A percentile compares a stretch with the other conserved stretches of the same genome.
Evolutionary conservation across 768 basidiomycete species (phyloP).

Genomic region (Termitomyces sp.): DNA sequence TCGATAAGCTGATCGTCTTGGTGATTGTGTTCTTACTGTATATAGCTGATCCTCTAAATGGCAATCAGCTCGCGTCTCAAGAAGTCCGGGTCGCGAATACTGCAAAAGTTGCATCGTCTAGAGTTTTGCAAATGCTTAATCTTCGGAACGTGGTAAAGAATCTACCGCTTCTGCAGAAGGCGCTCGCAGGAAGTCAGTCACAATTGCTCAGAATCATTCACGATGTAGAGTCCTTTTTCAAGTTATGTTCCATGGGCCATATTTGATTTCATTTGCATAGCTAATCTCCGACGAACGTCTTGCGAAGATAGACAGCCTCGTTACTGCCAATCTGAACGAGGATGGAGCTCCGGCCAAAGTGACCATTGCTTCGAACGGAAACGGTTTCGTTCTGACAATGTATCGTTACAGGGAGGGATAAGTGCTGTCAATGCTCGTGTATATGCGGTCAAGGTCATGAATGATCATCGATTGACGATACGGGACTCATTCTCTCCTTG

Average conservation of each 20-base stretch:
- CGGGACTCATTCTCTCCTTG: neutral
- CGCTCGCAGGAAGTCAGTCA: constrained; percentile 54
- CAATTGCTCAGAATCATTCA: constrained; percentile 59
- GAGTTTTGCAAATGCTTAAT: constrained; percentile 77
- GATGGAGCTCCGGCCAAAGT: constrained; percentile 62
- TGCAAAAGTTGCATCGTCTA: constrained; percentile 61
- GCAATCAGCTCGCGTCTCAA: constrained; percentile 55
- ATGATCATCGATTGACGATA: neutral
- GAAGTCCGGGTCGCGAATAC: constrained; percentile 52
- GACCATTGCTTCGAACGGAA: neutral
- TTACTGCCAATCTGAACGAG: constrained; percentile 71
- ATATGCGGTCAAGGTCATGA: constrained; percentile 69
- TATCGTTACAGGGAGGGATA: constrained; percentile 55
- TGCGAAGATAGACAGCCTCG: constrained; percentile 52
- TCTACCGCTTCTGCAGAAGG: constrained; percentile 58
- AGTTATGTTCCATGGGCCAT: neutral
- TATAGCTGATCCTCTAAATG: neutral
- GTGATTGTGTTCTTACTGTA: constrained; percentile 28
- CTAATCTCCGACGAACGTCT: constrained; percentile 77
- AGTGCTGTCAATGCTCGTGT: constrained; percentile 75
- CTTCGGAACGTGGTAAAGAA: constrained; percentile 70
- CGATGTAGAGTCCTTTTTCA: constrained; percentile 38
- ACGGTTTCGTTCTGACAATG: neutral
- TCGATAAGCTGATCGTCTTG: constrained; percentile 80
- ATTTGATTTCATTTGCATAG: constrained; percentile 26